Evolutionary conservation across 2,329 filamentous ascomycete species (phyloP), one percentile per base, ranked within the genome.

Genomic region (Monosporascus sp.): DNA sequence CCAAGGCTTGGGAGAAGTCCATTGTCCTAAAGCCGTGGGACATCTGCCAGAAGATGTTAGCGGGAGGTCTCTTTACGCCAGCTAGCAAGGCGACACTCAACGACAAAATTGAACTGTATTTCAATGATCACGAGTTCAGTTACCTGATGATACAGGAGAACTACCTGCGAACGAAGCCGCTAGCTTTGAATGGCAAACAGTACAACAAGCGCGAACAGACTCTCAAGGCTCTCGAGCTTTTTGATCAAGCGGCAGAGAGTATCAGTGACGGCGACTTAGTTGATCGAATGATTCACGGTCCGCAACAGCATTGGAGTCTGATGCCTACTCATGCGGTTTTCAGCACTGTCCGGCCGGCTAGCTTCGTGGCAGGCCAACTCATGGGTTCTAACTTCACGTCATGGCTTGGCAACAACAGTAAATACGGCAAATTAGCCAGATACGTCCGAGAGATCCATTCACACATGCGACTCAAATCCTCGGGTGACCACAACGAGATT

Each of bases 61-160:
- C 84, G 26, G 87, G 91, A 4, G 90, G 91, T 38, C 84, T 97
- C 72, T 99, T 97, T 71, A 81, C 89, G 24, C 81, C 86, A 5
- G 84, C 86, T 49, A 95, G 91, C 72, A 95, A 90, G 60, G 78
- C 89, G 3, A 96, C 91, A 0, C 76, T 99, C 37, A 97, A 97
- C 68, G 93, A 99, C 70, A 99, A 99, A 78, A 94, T 95, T 58
- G 93, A 99, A 72, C 83, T 99, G 1, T 99, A 99, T 71, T 99
- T 99, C 78, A 97, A 99, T 70, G 94, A 99, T 64, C 94, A 99
- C 66, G 94, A 99, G 64, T 96, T 97, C 73, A 97, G 91, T 65
- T 94, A 87, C 66, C 78, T 99, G 51, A 97, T 99, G 94, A 85
- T 99, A 47, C 94, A 99, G 69, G 95, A 99, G 70, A 99, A 99